phyloP scores from a whole-genome alignment of 768 basidiomycete species.

The Trametes cubensis region DNA sequence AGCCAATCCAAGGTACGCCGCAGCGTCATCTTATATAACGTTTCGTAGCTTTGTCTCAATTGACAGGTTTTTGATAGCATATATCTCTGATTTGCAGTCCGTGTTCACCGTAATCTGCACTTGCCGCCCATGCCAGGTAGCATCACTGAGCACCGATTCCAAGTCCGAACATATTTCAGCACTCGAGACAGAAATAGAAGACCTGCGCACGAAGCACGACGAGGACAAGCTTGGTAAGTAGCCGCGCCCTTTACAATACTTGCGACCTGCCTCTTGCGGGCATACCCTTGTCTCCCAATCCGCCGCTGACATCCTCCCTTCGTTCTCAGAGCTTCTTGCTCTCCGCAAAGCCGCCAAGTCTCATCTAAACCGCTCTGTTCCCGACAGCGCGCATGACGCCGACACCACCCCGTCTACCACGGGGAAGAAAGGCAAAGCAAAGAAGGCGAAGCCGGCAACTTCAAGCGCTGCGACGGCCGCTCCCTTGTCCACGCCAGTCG shows the following conservation, averaged over 20 bases:
- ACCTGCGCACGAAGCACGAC: constrained; percentile 45
- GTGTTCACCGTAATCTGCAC: constrained; percentile 34
- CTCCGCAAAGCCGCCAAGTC: constrained; percentile 20
- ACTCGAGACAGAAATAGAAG: constrained; percentile 43
- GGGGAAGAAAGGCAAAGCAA: constrained; percentile 17
- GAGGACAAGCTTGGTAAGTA: constrained; percentile 45
- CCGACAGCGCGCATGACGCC: constrained; percentile 6
- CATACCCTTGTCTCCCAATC: neutral
- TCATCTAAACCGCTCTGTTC: neutral
- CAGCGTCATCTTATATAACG: neutral
- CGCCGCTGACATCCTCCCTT: neutral
- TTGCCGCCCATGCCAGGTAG: neutral
- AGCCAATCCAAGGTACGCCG: constrained; percentile 45
- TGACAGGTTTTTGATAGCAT: constrained; percentile 37
- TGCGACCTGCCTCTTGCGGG: neutral
- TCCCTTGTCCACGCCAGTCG: neutral
- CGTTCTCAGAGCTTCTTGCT: constrained; percentile 18
- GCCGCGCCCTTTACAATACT: neutral
- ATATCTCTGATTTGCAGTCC: constrained; percentile 45
- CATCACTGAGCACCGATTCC: neutral
- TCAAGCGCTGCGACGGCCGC: neutral
- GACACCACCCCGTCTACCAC: constrained; percentile 5
- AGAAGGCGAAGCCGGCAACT: constrained; percentile 7
- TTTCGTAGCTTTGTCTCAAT: neutral
- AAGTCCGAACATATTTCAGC: constrained; percentile 47